Evolutionary conservation across 257 asterid species (phyloP).

Genomic region (Nicotiana knightiana): DNA sequence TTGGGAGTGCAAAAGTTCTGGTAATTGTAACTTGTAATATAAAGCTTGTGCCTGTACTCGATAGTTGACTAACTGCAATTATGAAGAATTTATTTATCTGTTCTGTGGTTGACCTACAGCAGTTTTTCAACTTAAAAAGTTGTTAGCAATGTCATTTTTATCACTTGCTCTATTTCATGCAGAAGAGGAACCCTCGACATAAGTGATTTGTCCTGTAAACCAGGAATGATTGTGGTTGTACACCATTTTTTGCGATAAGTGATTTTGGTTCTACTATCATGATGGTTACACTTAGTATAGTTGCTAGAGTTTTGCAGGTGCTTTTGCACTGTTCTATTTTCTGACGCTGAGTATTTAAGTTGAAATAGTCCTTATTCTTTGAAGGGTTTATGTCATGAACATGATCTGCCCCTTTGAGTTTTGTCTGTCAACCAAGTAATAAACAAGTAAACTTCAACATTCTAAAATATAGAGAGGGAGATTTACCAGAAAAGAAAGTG

Average conservation of each 20-base stretch:
- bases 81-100: neutral
- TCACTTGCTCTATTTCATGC: neutral
- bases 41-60: neutral
- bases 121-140: neutral
- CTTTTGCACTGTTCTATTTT: neutral
- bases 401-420: neutral
- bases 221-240: neutral
- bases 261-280: neutral
- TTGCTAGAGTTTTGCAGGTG: neutral
- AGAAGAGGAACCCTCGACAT: neutral
- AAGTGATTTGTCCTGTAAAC: neutral
- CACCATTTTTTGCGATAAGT: neutral
- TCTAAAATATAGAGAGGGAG: neutral
- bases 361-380: neutral
- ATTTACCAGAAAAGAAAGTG: neutral
- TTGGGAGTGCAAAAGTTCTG: conserved; percentile 75
- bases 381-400: neutral
- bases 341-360: neutral
- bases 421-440: neutral
- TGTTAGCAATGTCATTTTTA: neutral
- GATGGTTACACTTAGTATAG: neutral
- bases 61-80: neutral
- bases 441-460: neutral
- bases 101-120: neutral
- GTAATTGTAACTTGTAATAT: conserved; percentile 23